phyloP scores from a whole-genome alignment of 106 monocot species.

The Dioscorea zingiberensis region DNA sequence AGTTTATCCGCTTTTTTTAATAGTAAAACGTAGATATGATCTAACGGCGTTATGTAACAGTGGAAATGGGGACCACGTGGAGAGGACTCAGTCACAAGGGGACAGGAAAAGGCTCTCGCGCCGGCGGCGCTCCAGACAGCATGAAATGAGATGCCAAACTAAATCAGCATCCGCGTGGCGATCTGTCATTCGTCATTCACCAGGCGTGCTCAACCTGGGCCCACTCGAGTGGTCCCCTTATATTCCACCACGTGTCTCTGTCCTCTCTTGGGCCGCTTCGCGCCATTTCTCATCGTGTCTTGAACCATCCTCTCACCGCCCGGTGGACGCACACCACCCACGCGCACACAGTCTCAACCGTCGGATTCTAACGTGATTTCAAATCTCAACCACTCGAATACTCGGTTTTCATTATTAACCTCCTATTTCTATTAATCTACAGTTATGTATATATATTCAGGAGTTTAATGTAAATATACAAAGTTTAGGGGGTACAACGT shows the following conservation, averaged over 20 bases:
- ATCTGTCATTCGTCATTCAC: not conserved
- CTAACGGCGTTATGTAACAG: not conserved
- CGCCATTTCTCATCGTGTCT: not conserved
- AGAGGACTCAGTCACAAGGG: not conserved
- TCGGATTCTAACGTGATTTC: not conserved
- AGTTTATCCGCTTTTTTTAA: no score
- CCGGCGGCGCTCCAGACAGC: not conserved
- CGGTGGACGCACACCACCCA: not conserved
- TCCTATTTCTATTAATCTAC: no score
- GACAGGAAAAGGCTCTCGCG: not conserved
- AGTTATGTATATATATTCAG: no score
- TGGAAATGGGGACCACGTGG: not conserved
- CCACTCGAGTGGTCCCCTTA: not conserved
- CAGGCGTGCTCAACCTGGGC: not conserved
- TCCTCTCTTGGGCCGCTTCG: not conserved
- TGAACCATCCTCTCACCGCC: not conserved
- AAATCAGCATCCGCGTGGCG: not conserved
- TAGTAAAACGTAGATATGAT: no score
- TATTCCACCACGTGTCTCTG: not conserved
- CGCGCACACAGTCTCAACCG: not conserved
- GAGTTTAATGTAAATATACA: no score
- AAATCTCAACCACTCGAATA: not conserved
- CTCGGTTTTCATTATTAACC: no score
- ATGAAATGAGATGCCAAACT: not conserved
- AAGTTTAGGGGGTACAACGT: not conserved